phyloP scores from a whole-genome alignment of 495 filamentous ascomycete species.

The Amniculicola lignicola region DNA sequence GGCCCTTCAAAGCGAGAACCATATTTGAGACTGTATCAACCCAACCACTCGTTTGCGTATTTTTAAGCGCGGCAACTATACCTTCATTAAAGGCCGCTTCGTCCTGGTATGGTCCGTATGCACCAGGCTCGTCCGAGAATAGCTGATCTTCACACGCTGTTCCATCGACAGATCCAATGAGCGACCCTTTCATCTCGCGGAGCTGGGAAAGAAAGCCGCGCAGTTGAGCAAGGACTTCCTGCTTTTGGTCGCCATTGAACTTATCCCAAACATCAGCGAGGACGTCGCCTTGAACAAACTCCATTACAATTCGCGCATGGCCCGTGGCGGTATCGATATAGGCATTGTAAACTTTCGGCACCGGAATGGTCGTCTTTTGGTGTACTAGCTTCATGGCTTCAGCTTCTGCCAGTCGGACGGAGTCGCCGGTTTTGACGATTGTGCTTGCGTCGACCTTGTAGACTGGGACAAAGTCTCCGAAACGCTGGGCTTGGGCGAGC shows the following conservation, averaged over 20 bases:
- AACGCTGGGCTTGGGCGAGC: conserved; percentile 19
- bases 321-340: conserved; percentile 22
- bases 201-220: conserved; percentile 20
- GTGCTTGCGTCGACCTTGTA: conserved; percentile 22
- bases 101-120: conserved; percentile 24
- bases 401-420: conserved; percentile 23
- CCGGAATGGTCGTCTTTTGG: conserved; percentile 22
- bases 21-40: conserved; percentile 22
- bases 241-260: conserved; percentile 15
- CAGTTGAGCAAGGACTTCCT: conserved; percentile 21
- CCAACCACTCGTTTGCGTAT: conserved; percentile 10
- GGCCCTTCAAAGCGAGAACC: conserved; percentile 13
- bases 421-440: conserved; percentile 24
- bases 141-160: conserved; percentile 28
- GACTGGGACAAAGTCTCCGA: conserved; percentile 22
- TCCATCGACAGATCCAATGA: conserved; percentile 26
- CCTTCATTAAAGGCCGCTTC: conserved; percentile 23
- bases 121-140: conserved; percentile 20
- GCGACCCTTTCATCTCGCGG: conserved; percentile 18
- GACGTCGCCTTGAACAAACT: conserved; percentile 21
- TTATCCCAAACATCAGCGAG: conserved; percentile 22
- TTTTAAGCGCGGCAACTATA: conserved; percentile 19
- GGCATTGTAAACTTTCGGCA: conserved; percentile 24
- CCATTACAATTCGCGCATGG: conserved; percentile 23
- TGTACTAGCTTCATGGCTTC: conserved; percentile 24